phyloP scores from a whole-genome alignment of 805 yeast genomes.

The Metschnikowia hibisci region DNA sequence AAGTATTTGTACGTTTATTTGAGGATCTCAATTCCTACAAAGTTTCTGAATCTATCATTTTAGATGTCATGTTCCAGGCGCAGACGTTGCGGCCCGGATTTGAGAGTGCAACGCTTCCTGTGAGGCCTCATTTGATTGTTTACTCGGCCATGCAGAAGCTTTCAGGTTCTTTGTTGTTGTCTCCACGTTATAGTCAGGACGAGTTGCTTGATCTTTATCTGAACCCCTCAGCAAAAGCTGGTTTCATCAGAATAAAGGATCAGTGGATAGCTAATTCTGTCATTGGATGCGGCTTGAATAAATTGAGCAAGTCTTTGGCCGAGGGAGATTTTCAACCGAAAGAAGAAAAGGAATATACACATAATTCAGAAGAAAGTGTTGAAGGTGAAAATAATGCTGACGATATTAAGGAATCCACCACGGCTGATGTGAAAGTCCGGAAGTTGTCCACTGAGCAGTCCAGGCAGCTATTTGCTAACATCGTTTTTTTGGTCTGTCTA shows the following conservation, averaged over 20 bases:
- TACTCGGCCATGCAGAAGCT: slow-evolving; percentile 10
- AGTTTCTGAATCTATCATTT: neutral
- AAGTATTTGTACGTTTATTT: neutral
- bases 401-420: neutral
- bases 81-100: neutral
- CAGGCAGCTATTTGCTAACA: slow-evolving; percentile 21
- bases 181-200: slow-evolving; percentile 6
- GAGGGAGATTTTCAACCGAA: neutral
- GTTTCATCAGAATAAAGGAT: slow-evolving; percentile 28
- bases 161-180: slow-evolving; percentile 8
- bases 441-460: slow-evolving; percentile 5
- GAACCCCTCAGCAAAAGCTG: slow-evolving; percentile 13
- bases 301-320: neutral
- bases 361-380: too few species aligned
- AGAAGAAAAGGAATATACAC: neutral
- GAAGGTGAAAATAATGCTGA: neutral
- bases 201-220: slow-evolving; percentile 22
- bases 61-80: neutral
- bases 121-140: slow-evolving; percentile 13
- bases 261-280: slow-evolving; percentile 23
- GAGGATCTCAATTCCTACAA: neutral
- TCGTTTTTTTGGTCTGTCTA: slow-evolving; percentile 22
- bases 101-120: slow-evolving; percentile 12
- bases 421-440: neutral
- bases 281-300: neutral